Conservation (phyloP, 2,329 filamentous ascomycete genomes). For the Colletotrichum tropicale region DNA sequence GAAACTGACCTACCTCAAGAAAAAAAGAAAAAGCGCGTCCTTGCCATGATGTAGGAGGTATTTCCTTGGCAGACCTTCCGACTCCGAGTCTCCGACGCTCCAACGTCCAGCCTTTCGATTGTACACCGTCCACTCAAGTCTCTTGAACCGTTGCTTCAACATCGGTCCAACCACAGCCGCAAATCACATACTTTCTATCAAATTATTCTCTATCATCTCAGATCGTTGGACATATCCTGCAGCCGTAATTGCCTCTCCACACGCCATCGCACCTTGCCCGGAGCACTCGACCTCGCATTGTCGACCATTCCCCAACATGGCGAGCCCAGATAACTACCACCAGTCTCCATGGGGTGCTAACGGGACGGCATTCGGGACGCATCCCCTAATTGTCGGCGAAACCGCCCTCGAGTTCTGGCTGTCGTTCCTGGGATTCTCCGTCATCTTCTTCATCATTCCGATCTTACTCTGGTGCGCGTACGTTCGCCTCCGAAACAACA, state of each 20-base stretch:
- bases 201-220: neutral
- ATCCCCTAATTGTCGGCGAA: neutral
- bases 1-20: neutral
- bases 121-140: neutral
- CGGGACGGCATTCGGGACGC: neutral
- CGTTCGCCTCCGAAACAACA: neutral
- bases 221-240: rapidly evolving
- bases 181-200: neutral
- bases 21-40: neutral
- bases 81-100: neutral
- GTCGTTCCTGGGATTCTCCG: neutral
- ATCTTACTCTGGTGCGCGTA: neutral
- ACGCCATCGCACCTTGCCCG: neutral
- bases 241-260: rapidly evolving
- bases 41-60: rapidly evolving
- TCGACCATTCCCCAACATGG: neutral
- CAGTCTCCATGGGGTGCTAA: neutral
- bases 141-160: neutral
- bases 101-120: neutral
- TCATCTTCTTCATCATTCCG: neutral
- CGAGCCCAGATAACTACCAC: neutral
- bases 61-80: neutral
- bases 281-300: neutral
- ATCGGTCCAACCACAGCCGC: neutral
- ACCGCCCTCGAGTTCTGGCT: neutral